These are phyloP conservation scores for Populus trichocarpa DNA, from an alignment of 441 rosid genomes.

Conservation along the genomic window DNA sequence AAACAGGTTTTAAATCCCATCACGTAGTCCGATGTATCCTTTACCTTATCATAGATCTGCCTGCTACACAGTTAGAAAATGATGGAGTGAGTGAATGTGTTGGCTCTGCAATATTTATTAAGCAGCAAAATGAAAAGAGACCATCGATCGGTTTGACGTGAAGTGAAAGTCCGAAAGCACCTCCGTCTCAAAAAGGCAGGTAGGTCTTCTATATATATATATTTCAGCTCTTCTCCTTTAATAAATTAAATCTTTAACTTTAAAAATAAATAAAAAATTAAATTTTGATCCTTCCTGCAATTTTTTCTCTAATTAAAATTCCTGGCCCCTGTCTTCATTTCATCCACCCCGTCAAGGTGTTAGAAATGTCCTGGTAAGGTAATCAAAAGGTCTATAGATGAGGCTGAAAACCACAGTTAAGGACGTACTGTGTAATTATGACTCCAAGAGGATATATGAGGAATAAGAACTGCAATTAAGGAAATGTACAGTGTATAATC, in stretches of 20 bases:
- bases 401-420: neutral
- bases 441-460: neutral
- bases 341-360: neutral
- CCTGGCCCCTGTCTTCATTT: too few relatives aligned
- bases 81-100: slow-evolving; percentile 30
- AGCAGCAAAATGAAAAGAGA: slow-evolving; percentile 34
- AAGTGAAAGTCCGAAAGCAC: slow-evolving; percentile 21
- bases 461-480: neutral
- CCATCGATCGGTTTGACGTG: slow-evolving; percentile 46
- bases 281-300: too few relatives aligned
- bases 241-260: neutral
- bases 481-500: slow-evolving; percentile 5
- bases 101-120: slow-evolving; percentile 23
- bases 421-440: neutral
- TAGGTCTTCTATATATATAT: too few relatives aligned
- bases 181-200: neutral
- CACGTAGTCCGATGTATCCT: slow-evolving; percentile 46
- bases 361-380: neutral
- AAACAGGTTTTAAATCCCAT: slow-evolving; percentile 41
- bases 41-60: slow-evolving; percentile 25
- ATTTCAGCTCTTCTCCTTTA: too few relatives aligned
- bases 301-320: too few relatives aligned
- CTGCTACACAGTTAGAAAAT: slow-evolving; percentile 28
- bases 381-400: neutral
- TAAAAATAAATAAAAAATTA: neutral